phyloP scores from a whole-genome alignment of 2,329 filamentous ascomycete genomes.

The Neopestalotiopsis rosae region DNA sequence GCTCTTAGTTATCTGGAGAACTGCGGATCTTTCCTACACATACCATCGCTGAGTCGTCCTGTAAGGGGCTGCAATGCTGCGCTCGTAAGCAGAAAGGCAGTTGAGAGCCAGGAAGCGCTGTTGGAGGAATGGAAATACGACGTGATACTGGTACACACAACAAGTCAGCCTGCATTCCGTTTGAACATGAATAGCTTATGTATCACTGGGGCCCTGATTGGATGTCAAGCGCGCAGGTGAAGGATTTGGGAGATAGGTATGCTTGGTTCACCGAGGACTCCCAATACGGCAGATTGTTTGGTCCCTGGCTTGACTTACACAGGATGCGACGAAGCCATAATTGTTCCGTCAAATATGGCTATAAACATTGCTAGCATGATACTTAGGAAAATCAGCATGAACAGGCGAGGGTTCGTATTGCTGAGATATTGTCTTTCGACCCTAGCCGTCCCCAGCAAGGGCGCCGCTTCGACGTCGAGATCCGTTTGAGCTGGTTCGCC shows the following conservation, averaged over 20 bases:
- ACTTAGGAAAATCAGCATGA: slow-evolving; percentile 67
- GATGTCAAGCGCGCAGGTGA: not conserved
- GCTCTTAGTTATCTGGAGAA: not conserved
- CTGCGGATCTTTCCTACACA: not conserved
- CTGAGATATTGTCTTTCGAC: slow-evolving; percentile 43
- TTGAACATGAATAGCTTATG: not conserved
- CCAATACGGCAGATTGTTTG: not conserved
- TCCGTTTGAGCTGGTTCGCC: not conserved
- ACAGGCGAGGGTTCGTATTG: slow-evolving; percentile 53
- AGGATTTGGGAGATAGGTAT: not conserved
- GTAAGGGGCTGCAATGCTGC: slow-evolving; percentile 79
- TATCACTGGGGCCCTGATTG: not conserved
- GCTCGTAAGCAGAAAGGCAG: slow-evolving; percentile 77
- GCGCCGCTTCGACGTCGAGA: slow-evolving; percentile 4
- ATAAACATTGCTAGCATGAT: slow-evolving; percentile 65
- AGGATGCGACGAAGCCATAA: slow-evolving; percentile 83
- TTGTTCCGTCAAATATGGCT: slow-evolving; percentile 74
- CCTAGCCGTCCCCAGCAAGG: slow-evolving; percentile 6
- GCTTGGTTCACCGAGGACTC: not conserved
- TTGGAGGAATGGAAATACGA: slow-evolving; percentile 81
- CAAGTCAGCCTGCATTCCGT: not conserved
- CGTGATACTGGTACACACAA: slow-evolving; percentile 57
- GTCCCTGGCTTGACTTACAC: slow-evolving; percentile 43
- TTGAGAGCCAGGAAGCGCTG: slow-evolving; percentile 82
- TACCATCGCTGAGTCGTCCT: slow-evolving; percentile 70